Base-by-base conservation (phyloP, 306 rosid genomes). In the Prunus mira region DNA sequence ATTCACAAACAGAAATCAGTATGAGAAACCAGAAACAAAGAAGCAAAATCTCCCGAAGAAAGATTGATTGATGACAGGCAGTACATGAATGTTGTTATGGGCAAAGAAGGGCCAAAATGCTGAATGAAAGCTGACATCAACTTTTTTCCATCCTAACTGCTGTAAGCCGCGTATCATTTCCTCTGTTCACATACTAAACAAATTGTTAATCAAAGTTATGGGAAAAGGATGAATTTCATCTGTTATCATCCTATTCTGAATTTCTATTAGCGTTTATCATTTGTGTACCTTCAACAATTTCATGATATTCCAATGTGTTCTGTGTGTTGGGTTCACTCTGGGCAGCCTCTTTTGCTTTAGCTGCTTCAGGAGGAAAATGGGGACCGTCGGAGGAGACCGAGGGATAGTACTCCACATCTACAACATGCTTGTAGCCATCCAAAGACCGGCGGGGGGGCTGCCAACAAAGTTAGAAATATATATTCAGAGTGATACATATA, bases 41-140 rank as follows among this genome's bases (percentile, higher is more conserved):
- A 71, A 67, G 30, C 32, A 79, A 74, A 75, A 60, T 64, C 74
- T 27, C 3, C 28, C 28, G 0, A 1, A 32, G 28, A 57, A 80
- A 28, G 69, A 41, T 60, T 32, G 47, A 22, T 45, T 38, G 38
- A 49, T 27, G 52, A 57, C 70, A 41, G 72, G 52, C 70, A 46
- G 70, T 87, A 95, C 98, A 80, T 92, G 97, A 85, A 95, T 95
- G 91, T 95, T 92, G 91, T 95, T 95, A 77, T 95, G 98, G 61
- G 97, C 98, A 30, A 95, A 95, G 92, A 90, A 92, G 69, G 97
- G 97, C 97, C 88, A 92, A 63, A 83, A 74, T 25, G 97, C 88
- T 9, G 96, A 84, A 74, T 95, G 98, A 80, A 95, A 95, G 90
- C 92, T 95, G 88, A 92, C 97, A 74, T 92, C 97, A 24, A 95